Evolutionary conservation across 257 asterid species (phyloP).

Genomic region (Mentha longifolia): DNA sequence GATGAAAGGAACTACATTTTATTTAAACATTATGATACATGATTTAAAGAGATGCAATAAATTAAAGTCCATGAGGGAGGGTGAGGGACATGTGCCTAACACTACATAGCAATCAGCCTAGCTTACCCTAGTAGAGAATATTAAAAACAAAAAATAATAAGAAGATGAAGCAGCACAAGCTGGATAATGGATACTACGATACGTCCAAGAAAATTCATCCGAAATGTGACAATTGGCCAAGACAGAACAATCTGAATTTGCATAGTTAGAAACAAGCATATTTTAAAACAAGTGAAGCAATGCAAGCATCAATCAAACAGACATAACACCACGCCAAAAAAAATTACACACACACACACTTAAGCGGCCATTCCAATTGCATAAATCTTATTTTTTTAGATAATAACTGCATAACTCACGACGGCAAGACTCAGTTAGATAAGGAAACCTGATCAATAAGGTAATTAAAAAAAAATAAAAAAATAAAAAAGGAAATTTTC

Average conservation of each 20-base stretch:
- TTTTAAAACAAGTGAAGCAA: conserved; percentile 16
- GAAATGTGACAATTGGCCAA: conserved; percentile 10
- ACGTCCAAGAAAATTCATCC: neutral
- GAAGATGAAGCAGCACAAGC: neutral
- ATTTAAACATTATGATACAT: conserved; percentile 6
- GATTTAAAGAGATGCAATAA: neutral
- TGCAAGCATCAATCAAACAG: neutral
- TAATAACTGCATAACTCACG: too few relatives aligned
- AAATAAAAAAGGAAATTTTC: neutral
- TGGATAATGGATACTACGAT: conserved; percentile 3
- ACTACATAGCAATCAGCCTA: neutral
- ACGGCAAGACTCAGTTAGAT: neutral
- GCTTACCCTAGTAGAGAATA: too few relatives aligned
- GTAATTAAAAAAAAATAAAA: neutral
- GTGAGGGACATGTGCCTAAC: neutral
- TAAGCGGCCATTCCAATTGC: conserved; percentile 23
- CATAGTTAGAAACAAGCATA: neutral
- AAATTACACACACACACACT: neutral
- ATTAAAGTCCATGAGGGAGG: neutral
- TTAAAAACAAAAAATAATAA: too few relatives aligned
- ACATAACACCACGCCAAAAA: neutral
- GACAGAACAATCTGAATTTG: conserved; percentile 21
- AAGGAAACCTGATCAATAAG: conserved; percentile 15
- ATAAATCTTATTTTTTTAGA: too few relatives aligned
- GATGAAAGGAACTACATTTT: conserved; percentile 1